Evolutionary conservation across 345 rosid genomes (phyloP), one percentile per base, ranked within the genome.

Genomic region (Capsella bursapastoris): DNA sequence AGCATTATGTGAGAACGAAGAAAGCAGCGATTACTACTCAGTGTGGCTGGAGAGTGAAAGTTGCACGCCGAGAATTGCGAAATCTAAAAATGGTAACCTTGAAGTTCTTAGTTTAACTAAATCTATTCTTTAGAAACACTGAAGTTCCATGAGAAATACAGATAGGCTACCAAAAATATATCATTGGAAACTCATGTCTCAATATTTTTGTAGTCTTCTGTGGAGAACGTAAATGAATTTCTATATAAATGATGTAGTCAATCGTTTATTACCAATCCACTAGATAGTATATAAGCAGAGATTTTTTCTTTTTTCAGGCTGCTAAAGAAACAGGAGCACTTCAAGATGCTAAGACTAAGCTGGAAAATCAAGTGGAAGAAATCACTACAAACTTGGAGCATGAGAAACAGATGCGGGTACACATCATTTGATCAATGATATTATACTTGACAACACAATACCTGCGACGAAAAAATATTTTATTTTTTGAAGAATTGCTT

Each of bases 21-120:
- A 88, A 86, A 84, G 93, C 92, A 70, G 87, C 89, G 65, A 83
- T 90, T 45, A 48, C 77, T 37, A 84, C 84, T 62, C 97, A 90
- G 81, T 89, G 94, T 83, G 84, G 88, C 63, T 90, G 96, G 96
- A 89, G 96, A 85, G 81, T 71, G 73, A 86, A 27, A 84, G 83
- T 86, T 76, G 99, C 98, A 47, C 83, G 90, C 35, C 79, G 77
- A 79, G 96, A 95, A 81, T 72, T 92, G 64, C 79, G 87, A 70
- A 86, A 86, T 63, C 97, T 92, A 58, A 95, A 83, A 84, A 82
- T 87, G 97, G 99, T 89, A 61, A 64, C 22, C 47, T 41, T 56
- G 29, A 44, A 50, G 31, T 29, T 52, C 43, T 49, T 49, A 51
- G 55, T 43, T 31, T 62, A 45, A n/a, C 45, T 51, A 38, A 51